Evolutionary conservation across 2,329 filamentous ascomycete species (phyloP), one percentile per base, ranked within the genome.

Genomic region (Penicillium sp.): DNA sequence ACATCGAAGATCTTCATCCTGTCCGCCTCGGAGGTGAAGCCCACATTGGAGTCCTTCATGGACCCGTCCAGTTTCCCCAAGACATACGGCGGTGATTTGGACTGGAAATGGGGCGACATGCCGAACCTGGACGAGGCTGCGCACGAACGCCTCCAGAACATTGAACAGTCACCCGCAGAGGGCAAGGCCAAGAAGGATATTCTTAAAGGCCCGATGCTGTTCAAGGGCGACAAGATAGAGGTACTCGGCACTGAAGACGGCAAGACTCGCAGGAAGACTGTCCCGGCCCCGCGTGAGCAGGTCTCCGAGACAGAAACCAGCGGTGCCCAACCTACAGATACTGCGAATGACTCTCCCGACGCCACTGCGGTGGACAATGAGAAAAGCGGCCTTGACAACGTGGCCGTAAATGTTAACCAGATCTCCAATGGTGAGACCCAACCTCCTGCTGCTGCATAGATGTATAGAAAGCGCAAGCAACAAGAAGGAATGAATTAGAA

Each of bases 1-100:
- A 85, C 88, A 2, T 92, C 86, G 55, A 96, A 96, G 70, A 95
- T 96, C 62, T 95, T 94, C 64, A 92, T 96, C 53, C 77, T 96
- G 37, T 74, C 74, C 32, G 71, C 78, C 6, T 60, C 76, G 38
- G 86, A 94, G 64, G 82, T 93, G 36, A 76, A 81, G 51, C 70
- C 82, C 11, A 90, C 86, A 1, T 77, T 96, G 16, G 76, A 81
- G 48, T 72, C 78, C 37, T 95, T 90, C 66, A 87, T 96, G 60
- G 84, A 94, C 36, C 73, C 77, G 0, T 73, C 77, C 36, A 85
- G 90, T 64, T 89, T 96, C 45, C 90, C 90, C 12, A 88, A 85
- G 62, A 79, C 83, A 61, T 96, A 95, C 60, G 90, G 90, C 43
- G 90, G 90, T 30, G 76, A 86, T 48, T 75, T 95, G 6, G 83